These are phyloP conservation scores for Balamuthia mandrillaris DNA, from an alignment of 208 protist species.

Conservation along the genomic window DNA sequence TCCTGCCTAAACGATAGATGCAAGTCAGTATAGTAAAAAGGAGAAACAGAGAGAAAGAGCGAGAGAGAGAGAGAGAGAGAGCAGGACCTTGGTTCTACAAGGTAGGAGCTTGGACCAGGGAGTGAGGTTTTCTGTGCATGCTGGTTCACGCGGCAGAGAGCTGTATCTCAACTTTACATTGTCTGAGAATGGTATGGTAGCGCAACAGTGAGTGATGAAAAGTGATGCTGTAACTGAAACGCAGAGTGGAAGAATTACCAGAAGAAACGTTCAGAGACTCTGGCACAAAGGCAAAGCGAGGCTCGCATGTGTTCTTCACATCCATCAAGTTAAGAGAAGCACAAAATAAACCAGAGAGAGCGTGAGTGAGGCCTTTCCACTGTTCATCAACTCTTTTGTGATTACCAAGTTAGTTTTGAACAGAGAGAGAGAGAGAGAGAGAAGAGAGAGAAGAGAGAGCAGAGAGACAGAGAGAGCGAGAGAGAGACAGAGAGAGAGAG, in stretches of 20 bases:
- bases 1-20: too few relatives aligned
- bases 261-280: constrained; percentile 25
- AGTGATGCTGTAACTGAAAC: not conserved
- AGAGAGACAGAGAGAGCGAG: not conserved
- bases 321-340: constrained; percentile 52
- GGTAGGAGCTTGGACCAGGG: constrained; percentile 68
- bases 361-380: constrained; percentile 60
- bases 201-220: not conserved
- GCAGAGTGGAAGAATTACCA: constrained; percentile 6
- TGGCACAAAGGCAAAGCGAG: constrained; percentile 10
- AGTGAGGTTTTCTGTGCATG: constrained; percentile 71
- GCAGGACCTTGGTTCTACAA: constrained; percentile 43
- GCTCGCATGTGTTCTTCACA: constrained; percentile 46
- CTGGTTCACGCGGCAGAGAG: constrained; percentile 58
- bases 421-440: too few relatives aligned
- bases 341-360: constrained; percentile 57
- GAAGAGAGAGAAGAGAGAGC: too few relatives aligned
- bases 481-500: too few relatives aligned
- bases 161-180: constrained; percentile 45
- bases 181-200: not conserved
- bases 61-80: not conserved
- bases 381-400: constrained; percentile 56
- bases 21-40: too few relatives aligned
- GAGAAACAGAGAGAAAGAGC: not conserved
- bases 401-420: too few relatives aligned